A percentile compares a stretch with the other conserved stretches of the same genome.
Evolutionary conservation across 2,329 filamentous ascomycete genomes (phyloP).

Genomic region (Apiospora kogelbergensis): DNA sequence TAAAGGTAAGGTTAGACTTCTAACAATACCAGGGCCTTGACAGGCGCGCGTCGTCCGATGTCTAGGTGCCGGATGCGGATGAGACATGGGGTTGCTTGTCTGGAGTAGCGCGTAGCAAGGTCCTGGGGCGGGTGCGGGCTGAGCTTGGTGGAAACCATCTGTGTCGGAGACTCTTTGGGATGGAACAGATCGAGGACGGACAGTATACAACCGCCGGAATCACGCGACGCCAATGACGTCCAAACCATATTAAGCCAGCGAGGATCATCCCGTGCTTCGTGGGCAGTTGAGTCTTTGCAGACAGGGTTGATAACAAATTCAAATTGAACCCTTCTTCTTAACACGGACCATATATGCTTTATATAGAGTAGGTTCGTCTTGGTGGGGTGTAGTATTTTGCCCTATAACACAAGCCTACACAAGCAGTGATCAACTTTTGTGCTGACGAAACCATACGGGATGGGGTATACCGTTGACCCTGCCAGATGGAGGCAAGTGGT

Average conservation of each 20-base stretch:
- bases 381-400: background rate
- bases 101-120: background rate
- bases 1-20: constrained; percentile 2
- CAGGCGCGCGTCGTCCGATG: background rate
- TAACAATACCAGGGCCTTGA: background rate
- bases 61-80: background rate
- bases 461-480: background rate
- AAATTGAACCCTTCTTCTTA: background rate
- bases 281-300: background rate
- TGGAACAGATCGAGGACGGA: constrained; percentile 6
- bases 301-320: constrained; percentile 5
- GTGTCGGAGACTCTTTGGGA: constrained; percentile 2
- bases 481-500: background rate
- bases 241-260: background rate
- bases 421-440: background rate
- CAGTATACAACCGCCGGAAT: background rate
- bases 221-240: background rate
- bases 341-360: background rate
- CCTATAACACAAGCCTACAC: background rate
- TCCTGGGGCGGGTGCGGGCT: background rate
- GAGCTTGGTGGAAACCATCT: constrained; percentile 2
- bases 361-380: background rate
- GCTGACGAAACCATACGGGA: background rate
- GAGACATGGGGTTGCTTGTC: constrained; percentile 3
- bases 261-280: background rate